Evolutionary conservation across 2,329 filamentous ascomycete genomes (phyloP), one percentile per base, ranked within the genome.

Genomic region (Penicillium psychrosexuale): DNA sequence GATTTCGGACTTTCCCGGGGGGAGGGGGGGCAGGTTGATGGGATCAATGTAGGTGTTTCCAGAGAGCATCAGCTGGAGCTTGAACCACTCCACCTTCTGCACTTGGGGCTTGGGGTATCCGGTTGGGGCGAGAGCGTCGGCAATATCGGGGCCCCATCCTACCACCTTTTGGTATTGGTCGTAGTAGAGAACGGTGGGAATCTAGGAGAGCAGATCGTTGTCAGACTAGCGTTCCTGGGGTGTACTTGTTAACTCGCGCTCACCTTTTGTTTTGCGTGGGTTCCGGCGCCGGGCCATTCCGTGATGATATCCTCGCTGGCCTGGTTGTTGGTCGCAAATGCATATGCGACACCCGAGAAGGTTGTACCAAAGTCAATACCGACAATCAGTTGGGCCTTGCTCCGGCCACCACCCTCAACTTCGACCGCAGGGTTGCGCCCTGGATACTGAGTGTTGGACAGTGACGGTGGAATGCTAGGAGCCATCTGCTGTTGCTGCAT

Each of bases 51-150:
- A 97, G 42, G 94, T 97, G 81, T 97, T 97, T 61, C 94, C 94
- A 57, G 91, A 97, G 60, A 97, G 83, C 94, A 97, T 97, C 54
- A 99, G 85, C 78, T 99, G 94, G 64, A 99, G 84, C 81, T 97
- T 97, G 84, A 99, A 97, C 94, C 94, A 99, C 78, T 97, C 94
- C 24, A 97, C 93, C 79, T 97, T 97, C 76, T 97, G 94, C 65
- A 99, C 93, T 61, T 93, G 93, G 33, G 90, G 90, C 80, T 97
- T 97, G 65, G 94, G 94, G 75, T 97, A 97, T 60, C 94, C 94
- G 38, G 94, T 97, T 30, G 94, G 94, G 50, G 94, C 93, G 62
- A 97, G 84, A 61, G 94, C 94, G 77, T 97, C 93, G 58, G 94
- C 91, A 67, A 97, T 97, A 80, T 99, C 94, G 54, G 93, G 92